Evolutionary conservation across 2,329 filamentous ascomycete genomes (phyloP), one percentile per base, ranked within the genome.

Genomic region (Cercospora canescens): DNA sequence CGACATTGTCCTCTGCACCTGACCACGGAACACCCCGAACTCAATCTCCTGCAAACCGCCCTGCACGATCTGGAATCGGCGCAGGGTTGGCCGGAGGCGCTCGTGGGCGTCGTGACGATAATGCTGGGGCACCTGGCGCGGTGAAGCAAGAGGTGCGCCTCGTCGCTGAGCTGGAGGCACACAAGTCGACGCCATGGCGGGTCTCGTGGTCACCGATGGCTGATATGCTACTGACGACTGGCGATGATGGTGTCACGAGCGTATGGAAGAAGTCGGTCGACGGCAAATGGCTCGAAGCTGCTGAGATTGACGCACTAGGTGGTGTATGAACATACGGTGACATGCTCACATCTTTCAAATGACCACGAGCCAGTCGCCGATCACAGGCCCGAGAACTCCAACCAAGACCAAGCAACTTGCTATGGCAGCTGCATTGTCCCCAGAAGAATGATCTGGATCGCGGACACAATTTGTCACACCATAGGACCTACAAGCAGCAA

Each of bases 131-230:
- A 6, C 86, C 88, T 3, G 90, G 90, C 0, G 87, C 91, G 71
- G 83, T 93, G 26, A 83, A 81, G 66, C 91, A 94, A 75, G 81
- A 83, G 1, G 83, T 83, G 21, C 85, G 84, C 69, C 86, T 92
- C 71, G 84, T 91, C 1, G 89, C 89, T 8, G 87, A 85, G 73
- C 84, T 94, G 8, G 87, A 89, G 58, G 86, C 85, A 60, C 88
- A 91, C 74, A 85, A 87, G 58, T 89, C 87, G 18, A 90, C 90
- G 1, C 89, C 93, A 1, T 94, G 91, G 91, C 83, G 90, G 24
- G 88, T 94, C 2, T 86, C 86, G 1, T 94, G 93, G 71, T 83
- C 81, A 12, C 80, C 80, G 30, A 80, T 80, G 76, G 82, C 90
- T 4, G 90, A 92, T 76, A 85, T 94, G 12, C 81, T 94, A 7